Percentiles rank a stretch among this genome's conserved stretches.
Conservation (phyloP, 108 stramenopile species). For the Pseudonitzschia multistriata region DNA sequence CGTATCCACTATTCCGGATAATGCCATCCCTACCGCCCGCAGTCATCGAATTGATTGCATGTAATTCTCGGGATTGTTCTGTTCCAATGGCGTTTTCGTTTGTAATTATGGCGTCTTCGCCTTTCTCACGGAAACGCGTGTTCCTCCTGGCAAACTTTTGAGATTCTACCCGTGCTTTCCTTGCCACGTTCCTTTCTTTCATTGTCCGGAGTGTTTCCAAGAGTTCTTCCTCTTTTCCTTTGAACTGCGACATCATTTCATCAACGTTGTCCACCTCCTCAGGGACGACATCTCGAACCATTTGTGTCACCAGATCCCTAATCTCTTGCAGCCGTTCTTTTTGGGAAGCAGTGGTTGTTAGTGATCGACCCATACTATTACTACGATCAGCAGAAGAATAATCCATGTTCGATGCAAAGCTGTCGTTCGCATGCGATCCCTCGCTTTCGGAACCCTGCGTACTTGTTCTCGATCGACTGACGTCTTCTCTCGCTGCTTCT, state of each 20-base stretch:
- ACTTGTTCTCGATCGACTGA: slow-evolving; percentile 16
- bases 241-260: slow-evolving; percentile 70
- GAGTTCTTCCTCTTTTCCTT: slow-evolving; percentile 58
- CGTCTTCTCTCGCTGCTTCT: not conserved
- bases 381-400: slow-evolving; percentile 4
- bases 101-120: not conserved
- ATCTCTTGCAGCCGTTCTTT: slow-evolving; percentile 41
- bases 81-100: not conserved
- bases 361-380: slow-evolving; percentile 8
- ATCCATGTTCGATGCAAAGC: slow-evolving; percentile 15
- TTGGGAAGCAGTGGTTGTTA: slow-evolving; percentile 8
- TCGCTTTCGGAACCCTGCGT: slow-evolving; percentile 23
- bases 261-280: slow-evolving; percentile 69
- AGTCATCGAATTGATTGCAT: not conserved
- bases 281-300: slow-evolving; percentile 57
- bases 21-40: not conserved
- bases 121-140: not conserved
- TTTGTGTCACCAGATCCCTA: slow-evolving; percentile 45
- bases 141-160: slow-evolving; percentile 43
- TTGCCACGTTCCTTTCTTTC: slow-evolving; percentile 59
- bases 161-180: slow-evolving; percentile 49
- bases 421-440: slow-evolving; percentile 5
- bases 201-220: slow-evolving; percentile 62
- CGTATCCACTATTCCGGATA: not conserved
- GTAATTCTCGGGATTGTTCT: not conserved